Conservation (phyloP, 2,329 filamentous ascomycete genomes). For the Calonectria pauciramosa region DNA sequence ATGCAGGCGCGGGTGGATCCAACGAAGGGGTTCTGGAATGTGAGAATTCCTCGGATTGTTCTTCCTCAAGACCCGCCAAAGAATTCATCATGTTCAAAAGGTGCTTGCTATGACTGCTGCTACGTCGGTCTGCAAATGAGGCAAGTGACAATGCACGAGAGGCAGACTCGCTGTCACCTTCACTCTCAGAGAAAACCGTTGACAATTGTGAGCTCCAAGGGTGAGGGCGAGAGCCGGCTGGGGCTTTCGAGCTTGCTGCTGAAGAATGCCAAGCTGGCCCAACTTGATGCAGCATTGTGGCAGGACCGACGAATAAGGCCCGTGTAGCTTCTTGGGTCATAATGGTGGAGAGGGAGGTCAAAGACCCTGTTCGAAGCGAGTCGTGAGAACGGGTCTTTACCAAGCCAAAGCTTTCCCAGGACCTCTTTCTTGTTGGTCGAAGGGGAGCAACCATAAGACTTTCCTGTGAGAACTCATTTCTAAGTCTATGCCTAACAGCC, state of each 20-base stretch:
- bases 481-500: slow-evolving; percentile 48
- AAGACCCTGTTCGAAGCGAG: slow-evolving; percentile 65
- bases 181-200: slow-evolving; percentile 74
- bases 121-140: slow-evolving; percentile 60
- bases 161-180: slow-evolving; percentile 63
- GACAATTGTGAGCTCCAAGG: slow-evolving; percentile 76
- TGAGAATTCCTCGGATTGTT: slow-evolving; percentile 50
- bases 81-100: slow-evolving; percentile 72
- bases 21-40: slow-evolving; percentile 61
- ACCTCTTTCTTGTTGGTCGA: slow-evolving; percentile 60
- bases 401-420: slow-evolving; percentile 64
- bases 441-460: slow-evolving; percentile 71
- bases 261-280: slow-evolving; percentile 42
- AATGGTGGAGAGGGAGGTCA: slow-evolving; percentile 69
- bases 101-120: slow-evolving; percentile 66
- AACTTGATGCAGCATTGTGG: slow-evolving; percentile 44
- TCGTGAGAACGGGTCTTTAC: slow-evolving; percentile 67
- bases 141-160: slow-evolving; percentile 63
- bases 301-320: slow-evolving; percentile 48
- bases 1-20: slow-evolving; percentile 63
- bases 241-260: slow-evolving; percentile 23
- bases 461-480: slow-evolving; percentile 70
- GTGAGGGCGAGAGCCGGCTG: slow-evolving; percentile 56
- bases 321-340: slow-evolving; percentile 63
- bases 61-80: slow-evolving; percentile 60